These are phyloP conservation scores for Colletotrichum shisoi DNA, from an alignment of 2,329 filamentous ascomycete species.

Conservation along the genomic window DNA sequence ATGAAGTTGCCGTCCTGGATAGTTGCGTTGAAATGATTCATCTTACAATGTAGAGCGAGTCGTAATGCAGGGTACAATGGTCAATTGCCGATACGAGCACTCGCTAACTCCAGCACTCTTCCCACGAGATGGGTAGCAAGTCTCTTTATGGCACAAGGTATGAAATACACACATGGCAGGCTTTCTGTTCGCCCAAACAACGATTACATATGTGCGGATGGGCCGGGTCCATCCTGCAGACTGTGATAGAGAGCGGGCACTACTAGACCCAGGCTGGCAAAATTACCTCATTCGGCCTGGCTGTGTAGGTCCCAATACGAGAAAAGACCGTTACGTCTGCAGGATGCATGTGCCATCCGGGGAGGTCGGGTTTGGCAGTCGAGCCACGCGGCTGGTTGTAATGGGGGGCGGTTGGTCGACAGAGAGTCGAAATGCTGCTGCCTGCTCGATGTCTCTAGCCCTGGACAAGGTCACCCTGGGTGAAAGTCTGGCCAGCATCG, in stretches of 20 bases:
- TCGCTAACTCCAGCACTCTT: not conserved
- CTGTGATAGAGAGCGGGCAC: not conserved
- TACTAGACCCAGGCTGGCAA: too few relatives aligned
- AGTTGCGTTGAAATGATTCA: conserved; percentile 53
- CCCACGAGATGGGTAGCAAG: not conserved
- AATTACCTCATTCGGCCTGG: too few relatives aligned
- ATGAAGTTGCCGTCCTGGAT: conserved; percentile 50
- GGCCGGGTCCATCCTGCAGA: not conserved
- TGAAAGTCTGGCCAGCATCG: not conserved
- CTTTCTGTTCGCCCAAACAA: not conserved
- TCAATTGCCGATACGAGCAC: not conserved
- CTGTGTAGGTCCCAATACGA: not conserved
- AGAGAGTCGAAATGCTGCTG: conserved; percentile 19
- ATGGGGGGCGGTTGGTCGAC: conserved; percentile 1
- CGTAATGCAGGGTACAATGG: not conserved
- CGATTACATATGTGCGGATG: not conserved
- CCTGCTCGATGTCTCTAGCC: conserved; percentile 10
- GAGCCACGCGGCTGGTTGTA: too few relatives aligned
- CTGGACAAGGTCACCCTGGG: not conserved
- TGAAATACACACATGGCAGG: not conserved
- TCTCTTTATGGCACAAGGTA: too few relatives aligned
- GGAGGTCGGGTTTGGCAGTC: too few relatives aligned
- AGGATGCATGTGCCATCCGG: too few relatives aligned
- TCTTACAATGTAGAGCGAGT: conserved; percentile 36
- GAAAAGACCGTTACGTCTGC: conserved; percentile 8